Percentiles rank a stretch among this genome's conserved stretches.
Evolutionary conservation across 129 eudicot genomes (phyloP).

Genomic region (Flaveria bidentis): DNA sequence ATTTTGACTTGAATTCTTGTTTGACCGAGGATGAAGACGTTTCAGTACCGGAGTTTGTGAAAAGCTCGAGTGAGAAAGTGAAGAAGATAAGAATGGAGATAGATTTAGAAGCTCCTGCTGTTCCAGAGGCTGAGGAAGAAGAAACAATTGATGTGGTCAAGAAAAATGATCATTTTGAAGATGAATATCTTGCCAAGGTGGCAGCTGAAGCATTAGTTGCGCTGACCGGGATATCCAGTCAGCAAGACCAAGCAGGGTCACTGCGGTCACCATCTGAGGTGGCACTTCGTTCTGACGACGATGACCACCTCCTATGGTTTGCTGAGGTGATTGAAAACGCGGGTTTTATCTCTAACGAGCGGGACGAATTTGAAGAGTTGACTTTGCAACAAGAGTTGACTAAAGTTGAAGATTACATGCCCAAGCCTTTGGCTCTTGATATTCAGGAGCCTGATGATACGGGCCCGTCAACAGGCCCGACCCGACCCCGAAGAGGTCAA

Average conservation of each 20-base stretch:
- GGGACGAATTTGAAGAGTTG: slow-evolving; percentile 71
- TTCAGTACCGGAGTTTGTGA: slow-evolving; percentile 34
- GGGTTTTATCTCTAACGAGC: slow-evolving; percentile 35
- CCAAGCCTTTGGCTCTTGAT: slow-evolving; percentile 59
- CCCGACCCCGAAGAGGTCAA: slow-evolving; percentile 69
- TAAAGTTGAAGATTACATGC: slow-evolving; percentile 78
- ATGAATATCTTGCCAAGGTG: slow-evolving; percentile 38
- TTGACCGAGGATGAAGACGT: slow-evolving; percentile 61
- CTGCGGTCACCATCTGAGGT: slow-evolving; percentile 33
- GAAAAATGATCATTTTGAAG: slow-evolving; percentile 28
- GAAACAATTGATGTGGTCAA: slow-evolving; percentile 34
- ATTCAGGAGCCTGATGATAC: slow-evolving; percentile 42
- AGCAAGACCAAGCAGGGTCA: slow-evolving; percentile 21
- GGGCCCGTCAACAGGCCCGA: slow-evolving; percentile 35
- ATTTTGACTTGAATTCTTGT: slow-evolving; percentile 73
- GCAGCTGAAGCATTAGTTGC: slow-evolving; percentile 73
- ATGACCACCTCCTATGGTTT: slow-evolving; percentile 46
- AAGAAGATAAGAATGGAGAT: slow-evolving; percentile 53
- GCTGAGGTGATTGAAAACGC: slow-evolving; percentile 40
- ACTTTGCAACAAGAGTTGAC: slow-evolving; percentile 57
- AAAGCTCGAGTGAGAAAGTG: slow-evolving; percentile 31
- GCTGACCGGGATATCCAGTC: slow-evolving; percentile 35
- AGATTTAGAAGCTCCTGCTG: slow-evolving; percentile 81
- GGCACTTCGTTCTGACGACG: slow-evolving; percentile 37
- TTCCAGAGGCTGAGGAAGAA: slow-evolving; percentile 55